Evolutionary conservation across 2,329 filamentous ascomycete genomes (phyloP), one percentile per base, ranked within the genome.

Genomic region (Mycogone perniciosa): DNA sequence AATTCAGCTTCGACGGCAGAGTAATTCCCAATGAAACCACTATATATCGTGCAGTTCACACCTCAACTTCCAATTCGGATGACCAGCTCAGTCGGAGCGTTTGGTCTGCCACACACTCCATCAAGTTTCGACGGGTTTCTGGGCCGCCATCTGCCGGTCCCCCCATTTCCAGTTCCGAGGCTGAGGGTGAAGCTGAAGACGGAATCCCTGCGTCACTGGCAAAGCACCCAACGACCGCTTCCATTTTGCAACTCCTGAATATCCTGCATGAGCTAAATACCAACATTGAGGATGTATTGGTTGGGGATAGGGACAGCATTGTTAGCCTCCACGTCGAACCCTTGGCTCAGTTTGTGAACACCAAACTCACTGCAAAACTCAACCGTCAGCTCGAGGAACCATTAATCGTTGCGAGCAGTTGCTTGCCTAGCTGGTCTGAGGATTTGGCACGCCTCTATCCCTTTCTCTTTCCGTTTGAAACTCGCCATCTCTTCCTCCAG

Each of bases 391-490:
- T 99, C 9, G 93, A 99, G 64, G 95, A 99, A 70, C 93, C 93
- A 7, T 73, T 99, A 56, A 95, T 99, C 57, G 93, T 99, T 46
- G 93, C 93, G 4, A 97, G 93, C 71, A 95, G 92, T 63, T 99
- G 93, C 65, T 76, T 99, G 35, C 93, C 93, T 4, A 89, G 81
- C 63, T 99, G 93, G 93, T 95, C 89, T 54, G 92, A 97, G 69
- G 93, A 99, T 64, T 73, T 99, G 46, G 90, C 93, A 7, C 85
- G 93, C 33, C 76, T 95, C 1, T 99, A 96, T 65, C 92, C 93
- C 1, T 99, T 99, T 77, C 74, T 99, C 9, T 99, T 99, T 67
- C 93, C 93, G 2, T 99, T 99, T 62, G 93, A 99, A 74, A 97
- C 93, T 1, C 84, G 93, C 9, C 92, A 99, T 68, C 75, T 99